Conservation (phyloP, 208 protist species). For the Leptomonas pyrrhocoris region DNA sequence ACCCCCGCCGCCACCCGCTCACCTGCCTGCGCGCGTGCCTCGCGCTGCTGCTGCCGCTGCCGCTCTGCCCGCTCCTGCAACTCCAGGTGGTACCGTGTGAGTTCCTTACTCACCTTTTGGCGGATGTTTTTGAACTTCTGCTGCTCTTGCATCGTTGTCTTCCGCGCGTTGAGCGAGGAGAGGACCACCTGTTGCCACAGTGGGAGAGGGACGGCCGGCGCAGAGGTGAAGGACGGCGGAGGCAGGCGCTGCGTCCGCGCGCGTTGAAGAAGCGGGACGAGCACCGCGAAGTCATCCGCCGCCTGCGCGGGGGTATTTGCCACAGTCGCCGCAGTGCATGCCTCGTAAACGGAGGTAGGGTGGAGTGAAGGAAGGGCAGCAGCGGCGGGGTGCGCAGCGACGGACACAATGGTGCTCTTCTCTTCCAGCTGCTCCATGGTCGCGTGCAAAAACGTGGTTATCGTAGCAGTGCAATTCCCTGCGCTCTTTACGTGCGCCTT, state of each 20-base stretch:
- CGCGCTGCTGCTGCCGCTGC: slow-evolving; percentile 55
- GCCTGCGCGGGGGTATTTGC: not conserved
- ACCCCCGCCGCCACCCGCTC: slow-evolving; percentile 38
- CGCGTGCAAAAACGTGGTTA: not conserved
- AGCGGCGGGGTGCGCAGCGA: not conserved
- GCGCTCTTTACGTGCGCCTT: no score
- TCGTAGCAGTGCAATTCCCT: no score
- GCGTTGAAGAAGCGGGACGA: slow-evolving; percentile 34
- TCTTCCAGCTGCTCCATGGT: not conserved
- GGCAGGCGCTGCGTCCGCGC: slow-evolving; percentile 21
- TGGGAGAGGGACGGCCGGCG: slow-evolving; percentile 49
- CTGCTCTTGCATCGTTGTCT: slow-evolving; percentile 22
- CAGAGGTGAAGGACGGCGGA: slow-evolving; percentile 44
- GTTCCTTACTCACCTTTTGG: slow-evolving; percentile 43
- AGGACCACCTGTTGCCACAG: slow-evolving; percentile 70
- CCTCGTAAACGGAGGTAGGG: not conserved
- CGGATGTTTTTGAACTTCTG: slow-evolving; percentile 26
- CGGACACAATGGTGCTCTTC: not conserved
- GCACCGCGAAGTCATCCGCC: slow-evolving; percentile 11
- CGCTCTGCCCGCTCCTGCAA: slow-evolving; percentile 49
- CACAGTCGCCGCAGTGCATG: not conserved
- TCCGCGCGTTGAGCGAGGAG: slow-evolving; percentile 43
- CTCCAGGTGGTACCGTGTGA: slow-evolving; percentile 58
- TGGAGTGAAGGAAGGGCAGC: not conserved
- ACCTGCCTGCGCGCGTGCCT: slow-evolving; percentile 53